These are phyloP conservation scores for Rubroboletus pulcherrimus DNA, from an alignment of 768 basidiomycete species.

Conservation along the genomic window DNA sequence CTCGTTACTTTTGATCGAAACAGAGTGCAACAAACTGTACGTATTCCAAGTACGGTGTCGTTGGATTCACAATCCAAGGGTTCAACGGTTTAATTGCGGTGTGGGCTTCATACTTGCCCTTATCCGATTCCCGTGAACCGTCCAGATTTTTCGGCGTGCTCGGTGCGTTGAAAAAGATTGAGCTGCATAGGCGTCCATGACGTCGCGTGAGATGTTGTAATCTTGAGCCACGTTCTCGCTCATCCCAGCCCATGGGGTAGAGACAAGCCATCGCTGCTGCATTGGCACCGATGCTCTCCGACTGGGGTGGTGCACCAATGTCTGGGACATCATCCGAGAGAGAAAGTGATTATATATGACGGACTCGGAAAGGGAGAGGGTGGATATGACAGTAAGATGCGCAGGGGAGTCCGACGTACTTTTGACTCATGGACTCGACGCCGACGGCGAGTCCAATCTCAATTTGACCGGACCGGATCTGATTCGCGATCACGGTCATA, in stretches of 20 bases:
- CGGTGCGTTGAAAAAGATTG: constrained; percentile 75
- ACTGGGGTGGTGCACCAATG: constrained; percentile 54
- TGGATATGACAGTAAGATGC: no score
- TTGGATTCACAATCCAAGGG: no score
- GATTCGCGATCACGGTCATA: constrained; percentile 69
- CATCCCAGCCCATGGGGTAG: constrained; percentile 86
- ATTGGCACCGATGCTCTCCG: constrained; percentile 57
- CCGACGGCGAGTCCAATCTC: constrained; percentile 78
- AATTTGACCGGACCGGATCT: constrained; percentile 74
- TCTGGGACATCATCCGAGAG: constrained; percentile 47
- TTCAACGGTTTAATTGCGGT: no score
- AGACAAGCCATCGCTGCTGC: constrained; percentile 56
- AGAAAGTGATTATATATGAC: not conserved
- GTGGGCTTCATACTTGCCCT: no score
- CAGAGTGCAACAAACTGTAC: no score
- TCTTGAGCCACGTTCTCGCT: constrained; percentile 81
- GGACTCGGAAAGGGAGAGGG: not conserved
- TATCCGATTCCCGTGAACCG: constrained; percentile 69
- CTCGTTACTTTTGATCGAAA: no score
- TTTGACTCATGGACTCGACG: constrained; percentile 83
- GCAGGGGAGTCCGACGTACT: constrained; percentile 38
- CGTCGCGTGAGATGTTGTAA: constrained; percentile 65
- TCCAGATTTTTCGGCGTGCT: constrained; percentile 65
- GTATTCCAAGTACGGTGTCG: no score
- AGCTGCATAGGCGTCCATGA: constrained; percentile 75